These are phyloP conservation scores for Eucalyptus marginata DNA, from an alignment of 345 rosid genomes.

Conservation along the genomic window DNA sequence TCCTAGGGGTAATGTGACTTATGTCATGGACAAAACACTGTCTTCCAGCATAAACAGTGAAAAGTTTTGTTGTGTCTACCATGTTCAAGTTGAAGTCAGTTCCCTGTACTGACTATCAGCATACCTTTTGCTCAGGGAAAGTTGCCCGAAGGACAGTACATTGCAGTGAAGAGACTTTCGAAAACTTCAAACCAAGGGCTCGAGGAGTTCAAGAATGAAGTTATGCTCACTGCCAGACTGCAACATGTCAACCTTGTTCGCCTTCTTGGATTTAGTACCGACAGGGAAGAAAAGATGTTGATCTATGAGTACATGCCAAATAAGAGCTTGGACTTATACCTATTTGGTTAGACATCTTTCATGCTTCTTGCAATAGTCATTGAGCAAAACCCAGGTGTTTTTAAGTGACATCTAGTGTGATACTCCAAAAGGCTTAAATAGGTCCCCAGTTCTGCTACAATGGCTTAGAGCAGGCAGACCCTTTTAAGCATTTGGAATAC, in stretches of 20 bases:
- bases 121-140: slow-evolving; percentile 3
- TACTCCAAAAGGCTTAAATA: background rate
- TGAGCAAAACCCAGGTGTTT: background rate
- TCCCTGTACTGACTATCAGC: background rate
- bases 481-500: background rate
- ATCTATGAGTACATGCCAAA: slow-evolving; percentile 24
- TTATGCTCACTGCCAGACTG: slow-evolving; percentile 19
- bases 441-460: background rate
- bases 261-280: slow-evolving; percentile 16
- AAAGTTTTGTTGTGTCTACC: background rate
- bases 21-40: background rate
- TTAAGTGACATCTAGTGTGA: background rate
- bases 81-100: background rate
- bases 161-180: slow-evolving; percentile 35
- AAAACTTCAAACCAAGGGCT: slow-evolving; percentile 21
- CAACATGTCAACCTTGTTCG: slow-evolving; percentile 28
- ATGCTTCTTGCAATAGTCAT: background rate
- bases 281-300: slow-evolving; percentile 26
- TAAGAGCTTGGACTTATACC: slow-evolving; percentile 18
- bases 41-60: background rate
- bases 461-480: background rate
- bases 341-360: slow-evolving; percentile 4
- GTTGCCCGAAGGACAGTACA: slow-evolving; percentile 11
- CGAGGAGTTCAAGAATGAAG: slow-evolving; percentile 25
- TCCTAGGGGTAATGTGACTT: background rate